Evolutionary conservation across 2,329 filamentous ascomycete species (phyloP).

Genomic region (Sporothrix globosa): DNA sequence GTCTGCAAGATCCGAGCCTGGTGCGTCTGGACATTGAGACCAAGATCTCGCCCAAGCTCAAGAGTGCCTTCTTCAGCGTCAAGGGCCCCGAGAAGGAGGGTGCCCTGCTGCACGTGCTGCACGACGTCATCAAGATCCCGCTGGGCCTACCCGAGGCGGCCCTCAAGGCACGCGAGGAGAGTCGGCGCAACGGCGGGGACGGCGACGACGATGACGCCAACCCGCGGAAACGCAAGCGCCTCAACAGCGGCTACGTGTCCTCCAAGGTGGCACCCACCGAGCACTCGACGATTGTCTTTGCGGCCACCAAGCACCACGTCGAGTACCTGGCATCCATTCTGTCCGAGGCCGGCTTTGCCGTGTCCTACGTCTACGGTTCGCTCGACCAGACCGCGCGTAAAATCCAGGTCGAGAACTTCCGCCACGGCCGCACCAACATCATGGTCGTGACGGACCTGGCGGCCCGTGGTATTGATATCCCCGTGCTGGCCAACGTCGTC

Average conservation of each 20-base stretch:
- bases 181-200: not conserved
- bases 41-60: constrained; percentile 93
- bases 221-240: constrained; percentile 74
- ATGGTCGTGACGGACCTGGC: constrained; percentile 96
- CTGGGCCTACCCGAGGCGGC: constrained; percentile 62
- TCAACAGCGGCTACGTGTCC: constrained; percentile 53
- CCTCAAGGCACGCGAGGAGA: constrained; percentile 48
- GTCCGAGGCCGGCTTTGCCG: constrained; percentile 78
- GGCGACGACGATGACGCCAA: constrained; percentile 47
- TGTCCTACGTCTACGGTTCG: constrained; percentile 93
- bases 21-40: constrained; percentile 91
- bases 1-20: constrained; percentile 86
- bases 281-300: constrained; percentile 93
- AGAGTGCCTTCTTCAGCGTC: constrained; percentile 91
- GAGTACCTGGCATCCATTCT: constrained; percentile 88
- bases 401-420: constrained; percentile 88
- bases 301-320: constrained; percentile 95
- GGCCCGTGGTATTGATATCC: constrained; percentile 96
- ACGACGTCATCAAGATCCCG: constrained; percentile 92
- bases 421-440: constrained; percentile 81
- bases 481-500: constrained; percentile 92
- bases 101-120: constrained; percentile 82
- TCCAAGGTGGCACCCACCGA: constrained; percentile 74
- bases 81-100: constrained; percentile 95
- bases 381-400: constrained; percentile 92